Evolutionary conservation across 1,284 basidiomycete species (phyloP), one percentile per base, ranked within the genome.

Genomic region (Sanghuangporus baumii): DNA sequence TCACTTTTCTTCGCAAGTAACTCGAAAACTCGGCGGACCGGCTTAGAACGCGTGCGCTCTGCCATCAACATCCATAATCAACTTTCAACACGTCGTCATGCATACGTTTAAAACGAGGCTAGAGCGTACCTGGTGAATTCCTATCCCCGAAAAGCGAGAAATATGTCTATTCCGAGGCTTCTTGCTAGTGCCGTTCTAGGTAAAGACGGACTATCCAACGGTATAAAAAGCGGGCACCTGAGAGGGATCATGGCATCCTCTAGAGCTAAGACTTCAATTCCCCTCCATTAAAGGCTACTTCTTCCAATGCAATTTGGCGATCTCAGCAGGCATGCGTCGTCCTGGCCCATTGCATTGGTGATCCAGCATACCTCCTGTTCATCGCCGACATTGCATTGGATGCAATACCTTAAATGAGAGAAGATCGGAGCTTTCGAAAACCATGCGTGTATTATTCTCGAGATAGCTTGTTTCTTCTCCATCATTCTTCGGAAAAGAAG

Each of bases 341-440:
- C 43, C n/a, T 23, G 23, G 55, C 18, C 18, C 16, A 5, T 50
- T 26, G 9, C 23, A 26, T 12, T 23, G 20, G n/a, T 26, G n/a
- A 18, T 31, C 9, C 16, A 23, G 56, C 18, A 23, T 48, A 23
- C 26, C 12, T 31, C 52, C 51, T 63, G 62, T 60, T 63, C 62
- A 63, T 63, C 62, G 62, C 62, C 62, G 62, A 63, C 62, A 63
- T 63, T 63, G 62, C 62, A 55, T 60, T 54, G 47, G 54, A 60
- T 48, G 62, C 57, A 63, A 56, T 56, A 57, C 20, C 57, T 14
- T 16, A 34, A 16, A 41, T 34, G 50, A 62, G 41, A 38, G 18
- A 16, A 50, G 43, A 1, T 50, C 38, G 2, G 52, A 23, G 59
- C 20, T 16, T 36, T 12, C 14, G 7, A 36, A 26, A 23, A 23